Conservation (phyloP, 345 rosid genomes). For the Citrus reticulata region DNA sequence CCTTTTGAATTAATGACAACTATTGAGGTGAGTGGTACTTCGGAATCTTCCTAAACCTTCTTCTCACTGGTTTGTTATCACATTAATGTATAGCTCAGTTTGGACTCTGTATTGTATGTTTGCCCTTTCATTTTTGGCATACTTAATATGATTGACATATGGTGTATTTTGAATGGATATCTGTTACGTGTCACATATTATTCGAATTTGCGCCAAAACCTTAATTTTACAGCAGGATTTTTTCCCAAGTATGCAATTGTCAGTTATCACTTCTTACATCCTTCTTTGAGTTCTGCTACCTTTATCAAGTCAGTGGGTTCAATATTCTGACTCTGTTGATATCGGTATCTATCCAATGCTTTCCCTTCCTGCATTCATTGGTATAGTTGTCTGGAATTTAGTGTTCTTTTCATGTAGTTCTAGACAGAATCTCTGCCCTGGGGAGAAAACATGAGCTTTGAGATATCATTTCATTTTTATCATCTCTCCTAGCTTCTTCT, state of each 20-base stretch:
- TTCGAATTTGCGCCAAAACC: constrained; percentile 10
- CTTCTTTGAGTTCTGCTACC: background rate
- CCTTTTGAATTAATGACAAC: constrained; percentile 90
- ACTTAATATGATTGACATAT: background rate
- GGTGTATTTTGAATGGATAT: background rate
- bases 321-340: background rate
- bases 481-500: background rate
- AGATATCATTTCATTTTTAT: background rate
- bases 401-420: background rate
- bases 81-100: background rate
- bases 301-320: background rate
- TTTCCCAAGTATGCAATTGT: constrained; percentile 8
- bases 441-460: background rate
- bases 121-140: background rate
- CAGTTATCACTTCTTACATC: background rate
- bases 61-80: background rate
- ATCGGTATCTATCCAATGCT: background rate
- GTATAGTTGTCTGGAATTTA: background rate
- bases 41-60: constrained; percentile 8
- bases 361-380: background rate
- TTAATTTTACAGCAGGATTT: background rate
- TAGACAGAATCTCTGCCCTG: background rate
- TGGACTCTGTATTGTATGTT: background rate
- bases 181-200: background rate
- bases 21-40: constrained; percentile 63